Conservation (phyloP, 495 filamentous ascomycete genomes). For the Penicillium nucicola region DNA sequence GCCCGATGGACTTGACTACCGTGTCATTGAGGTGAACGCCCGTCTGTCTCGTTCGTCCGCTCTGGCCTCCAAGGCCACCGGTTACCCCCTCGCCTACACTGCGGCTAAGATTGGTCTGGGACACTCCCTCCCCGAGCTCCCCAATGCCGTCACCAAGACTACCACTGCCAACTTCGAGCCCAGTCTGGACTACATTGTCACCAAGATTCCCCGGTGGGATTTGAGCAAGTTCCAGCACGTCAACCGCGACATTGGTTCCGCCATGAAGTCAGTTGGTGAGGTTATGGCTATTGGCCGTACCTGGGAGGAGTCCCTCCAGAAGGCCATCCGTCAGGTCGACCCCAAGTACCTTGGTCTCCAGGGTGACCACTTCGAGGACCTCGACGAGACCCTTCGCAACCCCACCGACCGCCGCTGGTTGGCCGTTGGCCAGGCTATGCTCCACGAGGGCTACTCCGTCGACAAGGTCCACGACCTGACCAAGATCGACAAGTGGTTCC, state of each 20-base stretch:
- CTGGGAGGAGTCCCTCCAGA: conserved; percentile 99
- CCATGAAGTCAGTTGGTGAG: conserved; percentile 98
- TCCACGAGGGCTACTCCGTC: conserved; percentile 91
- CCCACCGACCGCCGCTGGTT: conserved; percentile 95
- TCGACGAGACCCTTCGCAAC: conserved; percentile 86
- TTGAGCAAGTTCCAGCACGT: conserved; percentile 98
- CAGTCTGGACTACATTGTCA: conserved; percentile 94
- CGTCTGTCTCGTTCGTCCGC: conserved; percentile 93
- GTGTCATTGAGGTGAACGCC: conserved; percentile 98
- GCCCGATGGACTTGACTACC: conserved; percentile 90
- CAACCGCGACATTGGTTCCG: conserved; percentile 92
- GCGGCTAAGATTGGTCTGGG: conserved; percentile 96
- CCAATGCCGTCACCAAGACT: conserved; percentile 96
- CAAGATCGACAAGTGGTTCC: conserved; percentile 99
- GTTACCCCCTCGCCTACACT: conserved; percentile 93
- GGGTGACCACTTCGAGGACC: conserved; percentile 87
- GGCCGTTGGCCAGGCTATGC: conserved; percentile 95
- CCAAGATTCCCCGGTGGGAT: conserved; percentile 98
- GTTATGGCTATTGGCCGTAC: conserved; percentile 99
- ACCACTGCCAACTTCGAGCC: conserved; percentile 99
- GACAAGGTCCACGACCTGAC: conserved; percentile 87
- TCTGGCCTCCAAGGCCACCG: conserved; percentile 93
- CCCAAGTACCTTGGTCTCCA: conserved; percentile 90
- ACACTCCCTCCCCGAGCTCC: conserved; percentile 89
- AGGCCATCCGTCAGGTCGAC: conserved; percentile 95